A percentile compares a stretch with the other conserved stretches of the same genome.
Conservation (phyloP, 345 rosid species). For the Sisymbrium altissimum region DNA sequence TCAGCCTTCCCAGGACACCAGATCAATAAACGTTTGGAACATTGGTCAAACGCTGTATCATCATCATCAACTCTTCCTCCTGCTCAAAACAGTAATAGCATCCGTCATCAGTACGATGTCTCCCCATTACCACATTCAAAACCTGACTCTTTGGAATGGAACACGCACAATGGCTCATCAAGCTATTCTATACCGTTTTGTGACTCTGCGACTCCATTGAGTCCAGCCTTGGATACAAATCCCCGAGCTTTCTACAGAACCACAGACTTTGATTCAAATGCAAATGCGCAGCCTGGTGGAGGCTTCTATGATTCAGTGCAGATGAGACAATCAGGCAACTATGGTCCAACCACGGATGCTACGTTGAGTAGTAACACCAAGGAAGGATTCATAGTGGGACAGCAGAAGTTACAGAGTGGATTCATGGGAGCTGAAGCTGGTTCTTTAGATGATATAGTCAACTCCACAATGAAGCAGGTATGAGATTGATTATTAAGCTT, state of each 20-base stretch:
- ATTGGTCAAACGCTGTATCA: constrained; percentile 52
- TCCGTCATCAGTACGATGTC: constrained; percentile 30
- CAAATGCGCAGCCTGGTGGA: constrained; percentile 34
- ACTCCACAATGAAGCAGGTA: constrained; percentile 61
- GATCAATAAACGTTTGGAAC: constrained; percentile 47
- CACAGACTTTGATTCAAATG: constrained; percentile 38
- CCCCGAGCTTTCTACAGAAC: constrained; percentile 35
- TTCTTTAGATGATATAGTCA: constrained; percentile 63
- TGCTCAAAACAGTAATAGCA: constrained; percentile 37
- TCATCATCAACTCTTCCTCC: constrained; percentile 38
- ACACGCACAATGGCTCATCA: constrained; percentile 30
- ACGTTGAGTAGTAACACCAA: constrained; percentile 30
- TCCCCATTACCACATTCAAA: constrained; percentile 36
- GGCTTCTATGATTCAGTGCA: constrained; percentile 34
- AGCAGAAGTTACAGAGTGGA: constrained; percentile 48
- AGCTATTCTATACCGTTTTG: constrained; percentile 37
- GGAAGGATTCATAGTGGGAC: constrained; percentile 44
- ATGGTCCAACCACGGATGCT: constrained; percentile 37
- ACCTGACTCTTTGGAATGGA: constrained; percentile 43
- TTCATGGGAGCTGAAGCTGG: constrained; percentile 47
- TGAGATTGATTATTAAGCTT: neutral
- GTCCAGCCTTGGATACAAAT: constrained; percentile 41
- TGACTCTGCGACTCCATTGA: constrained; percentile 27
- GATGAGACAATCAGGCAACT: constrained; percentile 39
- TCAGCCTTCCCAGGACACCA: constrained; percentile 29